phyloP scores from a whole-genome alignment of 2,329 filamentous ascomycete genomes.

The Calonectria hongkongensis region DNA sequence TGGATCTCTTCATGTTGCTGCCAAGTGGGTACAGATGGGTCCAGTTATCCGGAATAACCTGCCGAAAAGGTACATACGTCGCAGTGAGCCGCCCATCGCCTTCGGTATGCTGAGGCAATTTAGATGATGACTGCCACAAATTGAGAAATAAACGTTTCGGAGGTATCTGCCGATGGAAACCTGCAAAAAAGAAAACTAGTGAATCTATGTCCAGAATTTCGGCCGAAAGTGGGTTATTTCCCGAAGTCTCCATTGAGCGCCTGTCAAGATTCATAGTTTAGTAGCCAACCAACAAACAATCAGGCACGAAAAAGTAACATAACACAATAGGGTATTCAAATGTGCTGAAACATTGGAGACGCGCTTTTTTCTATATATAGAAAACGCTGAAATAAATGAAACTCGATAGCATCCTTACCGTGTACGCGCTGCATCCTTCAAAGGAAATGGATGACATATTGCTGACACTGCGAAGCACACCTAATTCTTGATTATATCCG shows the following conservation, averaged over 20 bases:
- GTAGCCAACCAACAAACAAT: neutral
- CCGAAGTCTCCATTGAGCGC: neutral
- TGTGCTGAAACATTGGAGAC: neutral
- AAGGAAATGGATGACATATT: neutral
- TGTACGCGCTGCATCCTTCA: neutral
- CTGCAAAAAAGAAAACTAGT: neutral
- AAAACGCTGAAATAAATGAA: neutral
- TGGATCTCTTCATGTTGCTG: no score
- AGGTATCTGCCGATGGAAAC: neutral
- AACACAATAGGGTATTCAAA: neutral
- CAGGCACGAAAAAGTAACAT: neutral
- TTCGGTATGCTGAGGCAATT: neutral
- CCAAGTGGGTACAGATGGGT: conserved; percentile 7
- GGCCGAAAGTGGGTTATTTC: neutral
- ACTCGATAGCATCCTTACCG: neutral
- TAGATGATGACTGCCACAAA: neutral
- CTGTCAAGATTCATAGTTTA: no score
- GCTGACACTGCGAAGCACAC: neutral
- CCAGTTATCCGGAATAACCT: conserved; percentile 21
- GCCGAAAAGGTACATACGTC: neutral
- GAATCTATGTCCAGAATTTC: neutral
- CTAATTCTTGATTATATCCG: neutral
- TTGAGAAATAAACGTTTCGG: neutral
- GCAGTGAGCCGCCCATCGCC: neutral
- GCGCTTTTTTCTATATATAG: neutral